Percentiles rank a stretch among this genome's conserved stretches.
phyloP scores from a whole-genome alignment of 192 early-diverging fungal species.

The Entomortierella chlamydospora region DNA sequence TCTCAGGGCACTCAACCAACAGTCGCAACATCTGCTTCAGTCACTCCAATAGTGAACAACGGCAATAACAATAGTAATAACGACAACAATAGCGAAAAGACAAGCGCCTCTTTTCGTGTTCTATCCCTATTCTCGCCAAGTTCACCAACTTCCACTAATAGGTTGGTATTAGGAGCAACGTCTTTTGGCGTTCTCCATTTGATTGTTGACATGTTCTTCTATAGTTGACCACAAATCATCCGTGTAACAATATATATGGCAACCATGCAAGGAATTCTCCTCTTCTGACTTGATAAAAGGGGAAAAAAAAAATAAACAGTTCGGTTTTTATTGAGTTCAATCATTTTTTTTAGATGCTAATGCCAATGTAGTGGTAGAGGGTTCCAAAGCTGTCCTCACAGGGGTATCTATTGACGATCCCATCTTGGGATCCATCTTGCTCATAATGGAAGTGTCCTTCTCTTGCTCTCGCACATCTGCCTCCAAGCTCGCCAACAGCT shows the following conservation, averaged over 20 bases:
- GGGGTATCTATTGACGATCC: conserved; percentile 29
- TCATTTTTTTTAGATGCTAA: conserved; percentile 43
- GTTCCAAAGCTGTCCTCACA: background rate
- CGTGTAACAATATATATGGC: too few species aligned
- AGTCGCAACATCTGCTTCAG: background rate
- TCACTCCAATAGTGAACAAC: background rate
- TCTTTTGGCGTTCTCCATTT: too few species aligned
- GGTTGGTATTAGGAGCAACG: too few species aligned
- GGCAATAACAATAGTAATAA: background rate
- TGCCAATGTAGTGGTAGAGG: conserved; percentile 5
- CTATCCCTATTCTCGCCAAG: background rate
- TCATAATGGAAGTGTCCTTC: background rate
- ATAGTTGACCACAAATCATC: too few species aligned
- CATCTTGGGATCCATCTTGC: background rate
- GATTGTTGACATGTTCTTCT: too few species aligned
- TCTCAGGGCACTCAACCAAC: background rate
- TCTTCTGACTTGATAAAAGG: too few species aligned
- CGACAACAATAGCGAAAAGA: background rate
- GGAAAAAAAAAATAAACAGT: background rate
- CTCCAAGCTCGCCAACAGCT: conserved; percentile 28
- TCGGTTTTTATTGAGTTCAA: conserved; percentile 5
- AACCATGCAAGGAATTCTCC: too few species aligned
- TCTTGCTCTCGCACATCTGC: conserved; percentile 19
- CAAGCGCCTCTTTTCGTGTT: background rate
- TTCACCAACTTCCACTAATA: background rate